Evolutionary conservation across 2,329 filamentous ascomycete species (phyloP), one percentile per base, ranked within the genome.

Genomic region (Ampelomyces quisqualis): DNA sequence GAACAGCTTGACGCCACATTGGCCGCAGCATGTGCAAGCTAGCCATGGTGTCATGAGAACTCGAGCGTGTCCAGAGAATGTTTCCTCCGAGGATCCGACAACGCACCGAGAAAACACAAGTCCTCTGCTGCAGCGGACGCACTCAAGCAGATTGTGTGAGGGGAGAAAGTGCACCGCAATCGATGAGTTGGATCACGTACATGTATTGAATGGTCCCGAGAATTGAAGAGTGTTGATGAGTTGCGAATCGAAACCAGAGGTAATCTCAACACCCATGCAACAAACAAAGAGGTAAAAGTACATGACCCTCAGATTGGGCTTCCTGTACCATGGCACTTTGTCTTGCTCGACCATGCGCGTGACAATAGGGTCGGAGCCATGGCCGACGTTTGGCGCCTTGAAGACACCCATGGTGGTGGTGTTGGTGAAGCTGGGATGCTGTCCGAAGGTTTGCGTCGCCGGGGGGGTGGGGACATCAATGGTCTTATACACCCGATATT

Each of bases 271-370:
- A 29, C 65, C 65, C 64, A 69, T 65, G 38, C 61, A 65, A 42
- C 61, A 64, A 23, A 58, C 38, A 42, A 68, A 64, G 29, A 72
- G 58, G 29, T 57, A 58, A 11, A 72, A 24, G 47, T 72, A 71
- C 55, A 72, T 58, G 23, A 58, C 21, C 33, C 68, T 56, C 10
- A 70, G 52, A 44, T 73, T 69, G 13, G 42, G 51, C 42, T 71
- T 71, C 55, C 61, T 67, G 51, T 69, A 73, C 70, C 71, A 74
- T 52, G 58, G 59, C 10, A 71, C 61, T 46, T 62, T 69, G 46
- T 74, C 72, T 43, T 58, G 55, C 44, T 51, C 67, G 20, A 72
- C 68, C 56, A 74, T 65, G 46, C 67, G 65, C 32, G 70, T 71
- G 53, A 74, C 58, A 43, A 73, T 60, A 17, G 70, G 70, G 43